Evolutionary conservation across 192 early-diverging fungal genomes (phyloP).

Genomic region (Coemansia sp.): DNA sequence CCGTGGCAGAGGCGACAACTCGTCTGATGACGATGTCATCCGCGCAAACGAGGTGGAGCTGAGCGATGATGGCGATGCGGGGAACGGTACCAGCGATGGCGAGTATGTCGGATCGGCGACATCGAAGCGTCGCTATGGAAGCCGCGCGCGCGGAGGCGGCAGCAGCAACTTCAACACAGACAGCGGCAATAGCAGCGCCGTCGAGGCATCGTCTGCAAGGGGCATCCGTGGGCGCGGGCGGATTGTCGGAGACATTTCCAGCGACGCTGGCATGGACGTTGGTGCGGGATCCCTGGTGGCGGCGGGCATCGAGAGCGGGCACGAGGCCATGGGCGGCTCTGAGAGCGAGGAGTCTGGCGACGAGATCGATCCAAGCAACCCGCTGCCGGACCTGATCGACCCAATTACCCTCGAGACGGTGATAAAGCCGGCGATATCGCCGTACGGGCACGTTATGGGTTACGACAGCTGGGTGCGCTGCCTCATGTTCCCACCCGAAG

Average conservation of each 20-base stretch:
- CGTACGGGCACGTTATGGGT: conserved; percentile 89
- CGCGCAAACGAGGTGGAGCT: conserved; percentile 52
- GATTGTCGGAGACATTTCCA: background rate
- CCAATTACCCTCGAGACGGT: conserved; percentile 92
- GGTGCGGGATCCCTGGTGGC: background rate
- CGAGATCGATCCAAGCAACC: conserved; percentile 63
- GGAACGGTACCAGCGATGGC: conserved; percentile 33
- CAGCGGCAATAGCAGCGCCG: conserved; percentile 44
- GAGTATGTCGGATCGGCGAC: conserved; percentile 23
- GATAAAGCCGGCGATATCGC: conserved; percentile 88
- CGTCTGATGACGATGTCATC: conserved; percentile 49
- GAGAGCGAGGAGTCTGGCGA: conserved; percentile 20
- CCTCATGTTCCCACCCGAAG: conserved; percentile 65
- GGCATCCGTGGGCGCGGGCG: background rate
- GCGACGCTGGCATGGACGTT: conserved; percentile 51
- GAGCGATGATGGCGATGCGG: conserved; percentile 26
- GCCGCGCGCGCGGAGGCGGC: conserved; percentile 21
- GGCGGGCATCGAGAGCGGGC: conserved; percentile 53
- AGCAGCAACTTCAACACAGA: conserved; percentile 32
- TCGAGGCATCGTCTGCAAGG: conserved; percentile 19
- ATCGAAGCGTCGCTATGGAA: conserved; percentile 31
- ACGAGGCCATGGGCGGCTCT: conserved; percentile 65
- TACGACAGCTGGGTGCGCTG: conserved; percentile 88
- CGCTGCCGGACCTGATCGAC: conserved; percentile 87
- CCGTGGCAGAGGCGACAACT: conserved; percentile 25